Conservation (phyloP, 768 basidiomycete species). For the Amanita rimosa region DNA sequence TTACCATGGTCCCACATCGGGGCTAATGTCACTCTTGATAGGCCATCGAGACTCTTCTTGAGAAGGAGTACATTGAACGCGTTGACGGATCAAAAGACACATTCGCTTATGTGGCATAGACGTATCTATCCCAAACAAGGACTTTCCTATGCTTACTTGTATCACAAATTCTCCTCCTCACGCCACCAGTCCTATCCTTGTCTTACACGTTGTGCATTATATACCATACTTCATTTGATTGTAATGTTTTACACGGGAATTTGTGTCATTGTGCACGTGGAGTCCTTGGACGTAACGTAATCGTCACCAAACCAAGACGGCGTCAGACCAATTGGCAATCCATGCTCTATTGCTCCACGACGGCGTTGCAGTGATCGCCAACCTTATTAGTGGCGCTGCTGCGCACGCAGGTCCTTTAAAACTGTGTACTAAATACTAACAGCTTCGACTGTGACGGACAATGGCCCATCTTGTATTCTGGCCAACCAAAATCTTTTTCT, state of each 20-base stretch:
- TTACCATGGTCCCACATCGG: not conserved
- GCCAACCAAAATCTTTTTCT: constrained; percentile 32
- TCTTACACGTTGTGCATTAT: not conserved
- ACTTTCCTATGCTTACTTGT: constrained; percentile 1
- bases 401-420: not conserved
- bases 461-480: constrained; percentile 28
- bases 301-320: too few species aligned
- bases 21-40: constrained; percentile 18
- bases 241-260: not conserved
- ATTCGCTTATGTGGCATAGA: constrained; percentile 66
- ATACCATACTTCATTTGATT: constrained; percentile 4
- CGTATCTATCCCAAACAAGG: not conserved
- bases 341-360: too few species aligned
- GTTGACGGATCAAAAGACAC: constrained; percentile 87
- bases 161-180: not conserved
- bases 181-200: not conserved
- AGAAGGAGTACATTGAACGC: constrained; percentile 97
- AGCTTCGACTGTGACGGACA: constrained; percentile 1
- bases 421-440: not conserved
- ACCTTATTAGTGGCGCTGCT: not conserved
- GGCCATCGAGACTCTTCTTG: constrained; percentile 86
- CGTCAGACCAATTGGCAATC: too few species aligned
- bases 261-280: too few species aligned
- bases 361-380: too few species aligned
- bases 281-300: too few species aligned